phyloP scores from a whole-genome alignment of 495 filamentous ascomycete genomes.

The Penicillium coffeae region DNA sequence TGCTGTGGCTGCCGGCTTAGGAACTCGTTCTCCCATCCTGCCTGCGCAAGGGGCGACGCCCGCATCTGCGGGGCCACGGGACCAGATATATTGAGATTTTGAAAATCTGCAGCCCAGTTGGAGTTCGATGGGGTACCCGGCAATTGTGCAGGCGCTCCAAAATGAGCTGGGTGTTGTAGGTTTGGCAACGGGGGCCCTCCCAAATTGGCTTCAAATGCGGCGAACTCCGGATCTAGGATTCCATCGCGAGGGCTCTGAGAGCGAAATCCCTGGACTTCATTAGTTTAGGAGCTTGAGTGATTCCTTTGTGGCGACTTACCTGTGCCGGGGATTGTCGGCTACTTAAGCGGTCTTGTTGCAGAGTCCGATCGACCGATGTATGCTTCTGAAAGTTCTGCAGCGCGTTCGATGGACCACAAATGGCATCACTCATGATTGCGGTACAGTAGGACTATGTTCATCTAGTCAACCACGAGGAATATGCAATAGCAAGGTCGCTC shows the following conservation, averaged over 20 bases:
- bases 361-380: conserved; percentile 66
- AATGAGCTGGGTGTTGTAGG: conserved; percentile 6
- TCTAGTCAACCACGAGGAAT: not conserved
- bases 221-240: conserved; percentile 63
- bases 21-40: conserved; percentile 56
- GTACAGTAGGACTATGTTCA: not conserved
- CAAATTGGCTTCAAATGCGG: conserved; percentile 62
- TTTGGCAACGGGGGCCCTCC: conserved; percentile 27
- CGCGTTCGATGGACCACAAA: conserved; percentile 89
- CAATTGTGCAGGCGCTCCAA: conserved; percentile 9
- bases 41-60: conserved; percentile 24
- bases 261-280: conserved; percentile 54
- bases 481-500: not conserved
- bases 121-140: conserved; percentile 16
- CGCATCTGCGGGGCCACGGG: conserved; percentile 34
- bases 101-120: conserved; percentile 50
- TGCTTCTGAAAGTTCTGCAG: conserved; percentile 84
- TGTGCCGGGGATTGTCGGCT: conserved; percentile 52
- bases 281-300: conserved; percentile 7
- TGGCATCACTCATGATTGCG: conserved; percentile 66
- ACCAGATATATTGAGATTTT: conserved; percentile 42
- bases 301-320: conserved; percentile 31
- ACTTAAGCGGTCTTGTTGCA: conserved; percentile 78
- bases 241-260: conserved; percentile 53
- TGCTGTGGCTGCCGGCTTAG: conserved; percentile 35